Conservation (phyloP, 768 basidiomycete species). For the Termitomyces titanicus region DNA sequence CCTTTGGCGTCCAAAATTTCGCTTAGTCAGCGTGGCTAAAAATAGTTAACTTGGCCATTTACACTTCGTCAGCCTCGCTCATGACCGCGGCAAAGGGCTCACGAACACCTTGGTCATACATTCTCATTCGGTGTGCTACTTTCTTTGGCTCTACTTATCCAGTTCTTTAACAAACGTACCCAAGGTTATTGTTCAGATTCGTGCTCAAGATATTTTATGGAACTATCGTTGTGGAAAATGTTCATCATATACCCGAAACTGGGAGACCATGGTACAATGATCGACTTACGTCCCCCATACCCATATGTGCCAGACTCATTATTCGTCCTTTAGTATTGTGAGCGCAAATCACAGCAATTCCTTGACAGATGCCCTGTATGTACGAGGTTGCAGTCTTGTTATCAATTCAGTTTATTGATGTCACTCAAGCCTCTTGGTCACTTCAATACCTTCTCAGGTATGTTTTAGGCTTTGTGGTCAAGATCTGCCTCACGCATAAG, state of each 20-base stretch:
- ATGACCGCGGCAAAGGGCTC: conserved; percentile 27
- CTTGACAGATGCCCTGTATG: conserved; percentile 79
- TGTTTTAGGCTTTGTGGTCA: conserved; percentile 11
- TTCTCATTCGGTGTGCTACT: conserved; percentile 53
- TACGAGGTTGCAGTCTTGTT: neutral
- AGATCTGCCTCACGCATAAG: neutral
- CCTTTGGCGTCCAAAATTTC: conserved; percentile 23
- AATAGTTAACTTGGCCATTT: too few species aligned
- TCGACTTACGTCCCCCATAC: neutral
- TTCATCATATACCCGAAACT: conserved; percentile 62
- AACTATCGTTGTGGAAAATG: conserved; percentile 81
- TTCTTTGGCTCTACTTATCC: neutral
- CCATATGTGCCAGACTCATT: conserved; percentile 2
- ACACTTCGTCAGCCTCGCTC: too few species aligned
- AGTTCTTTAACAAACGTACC: neutral
- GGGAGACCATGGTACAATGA: conserved; percentile 78
- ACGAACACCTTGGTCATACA: conserved; percentile 57
- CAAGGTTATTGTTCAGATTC: conserved; percentile 69
- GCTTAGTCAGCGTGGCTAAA: conserved; percentile 26
- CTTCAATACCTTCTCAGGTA: conserved; percentile 69
- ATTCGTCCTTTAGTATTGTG: conserved; percentile 54
- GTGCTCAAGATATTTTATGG: conserved; percentile 92
- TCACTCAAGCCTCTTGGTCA: conserved; percentile 59
- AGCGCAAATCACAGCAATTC: conserved; percentile 87
- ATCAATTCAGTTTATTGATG: neutral